Evolutionary conservation across 2,329 filamentous ascomycete genomes (phyloP).

Genomic region (Calonectria leucothoes): DNA sequence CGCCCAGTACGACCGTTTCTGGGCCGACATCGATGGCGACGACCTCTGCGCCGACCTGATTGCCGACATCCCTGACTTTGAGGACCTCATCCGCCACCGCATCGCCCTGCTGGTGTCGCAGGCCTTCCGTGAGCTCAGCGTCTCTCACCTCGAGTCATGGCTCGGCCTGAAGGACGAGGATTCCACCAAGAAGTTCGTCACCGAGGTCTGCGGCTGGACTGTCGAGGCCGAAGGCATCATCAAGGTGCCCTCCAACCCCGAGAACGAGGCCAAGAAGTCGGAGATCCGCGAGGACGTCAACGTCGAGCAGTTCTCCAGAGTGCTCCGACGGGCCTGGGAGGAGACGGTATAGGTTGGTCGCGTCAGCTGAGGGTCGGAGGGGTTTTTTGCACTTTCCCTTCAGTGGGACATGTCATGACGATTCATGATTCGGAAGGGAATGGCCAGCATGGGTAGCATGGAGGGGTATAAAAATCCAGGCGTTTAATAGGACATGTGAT

Average conservation of each 20-base stretch:
- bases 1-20: slow-evolving; percentile 92
- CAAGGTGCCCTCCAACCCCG: slow-evolving; percentile 89
- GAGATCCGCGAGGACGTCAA: slow-evolving; percentile 96
- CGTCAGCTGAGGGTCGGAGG: slow-evolving; percentile 30
- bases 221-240: slow-evolving; percentile 76
- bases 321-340: slow-evolving; percentile 88
- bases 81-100: slow-evolving; percentile 90
- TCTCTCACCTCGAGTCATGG: slow-evolving; percentile 78
- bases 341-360: slow-evolving; percentile 58
- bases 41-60: slow-evolving; percentile 96
- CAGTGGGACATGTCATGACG: slow-evolving; percentile 43
- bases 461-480: slow-evolving; percentile 47
- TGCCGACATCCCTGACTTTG: slow-evolving; percentile 93
- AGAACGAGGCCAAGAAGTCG: slow-evolving; percentile 96
- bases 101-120: slow-evolving; percentile 91
- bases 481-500: slow-evolving; percentile 52
- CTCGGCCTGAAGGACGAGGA: slow-evolving; percentile 74
- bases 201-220: slow-evolving; percentile 88
- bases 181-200: slow-evolving; percentile 80
- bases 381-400: slow-evolving; percentile 34
- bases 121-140: slow-evolving; percentile 78
- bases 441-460: slow-evolving; percentile 45
- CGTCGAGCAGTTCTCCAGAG: slow-evolving; percentile 84
- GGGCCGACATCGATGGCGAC: slow-evolving; percentile 90
- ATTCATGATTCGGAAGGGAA: slow-evolving; percentile 43